Conservation (phyloP, 2,329 filamentous ascomycete species). For the Epichloe festucae region DNA sequence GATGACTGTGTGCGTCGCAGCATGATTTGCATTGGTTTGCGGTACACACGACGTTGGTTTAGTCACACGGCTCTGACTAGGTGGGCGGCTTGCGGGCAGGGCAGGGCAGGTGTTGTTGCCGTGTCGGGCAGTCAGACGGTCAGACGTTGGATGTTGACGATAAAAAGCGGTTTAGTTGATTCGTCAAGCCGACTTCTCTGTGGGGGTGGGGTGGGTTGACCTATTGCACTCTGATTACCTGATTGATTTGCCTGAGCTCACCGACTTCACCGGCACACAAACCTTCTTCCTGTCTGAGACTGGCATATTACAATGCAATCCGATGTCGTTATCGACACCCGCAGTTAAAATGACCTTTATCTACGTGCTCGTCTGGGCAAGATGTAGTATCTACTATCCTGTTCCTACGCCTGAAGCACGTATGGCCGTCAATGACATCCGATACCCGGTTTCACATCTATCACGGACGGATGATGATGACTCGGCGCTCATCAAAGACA, state of each 20-base stretch:
- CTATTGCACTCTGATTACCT: no score
- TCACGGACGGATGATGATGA: no score
- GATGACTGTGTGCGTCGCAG: neutral
- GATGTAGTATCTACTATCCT: no score
- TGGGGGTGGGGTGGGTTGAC: conserved; percentile 2
- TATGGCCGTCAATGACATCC: no score
- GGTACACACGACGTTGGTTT: neutral
- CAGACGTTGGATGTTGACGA: neutral
- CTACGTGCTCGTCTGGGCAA: no score
- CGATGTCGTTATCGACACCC: neutral
- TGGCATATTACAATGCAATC: neutral
- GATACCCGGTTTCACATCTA: no score
- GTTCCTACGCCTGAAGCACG: no score
- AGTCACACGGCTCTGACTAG: neutral
- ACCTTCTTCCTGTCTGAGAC: neutral
- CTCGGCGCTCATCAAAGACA: no score
- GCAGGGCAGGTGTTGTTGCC: no score
- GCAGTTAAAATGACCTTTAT: neutral
- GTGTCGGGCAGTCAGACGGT: neutral
- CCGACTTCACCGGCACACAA: neutral
- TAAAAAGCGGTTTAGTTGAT: neutral
- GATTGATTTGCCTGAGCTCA: neutral
- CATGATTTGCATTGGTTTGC: neutral
- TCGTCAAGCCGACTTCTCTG: neutral
- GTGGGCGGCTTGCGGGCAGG: neutral